phyloP scores from a whole-genome alignment of 2,329 filamentous ascomycete species.

The Rhytidhysteron rufulum region DNA sequence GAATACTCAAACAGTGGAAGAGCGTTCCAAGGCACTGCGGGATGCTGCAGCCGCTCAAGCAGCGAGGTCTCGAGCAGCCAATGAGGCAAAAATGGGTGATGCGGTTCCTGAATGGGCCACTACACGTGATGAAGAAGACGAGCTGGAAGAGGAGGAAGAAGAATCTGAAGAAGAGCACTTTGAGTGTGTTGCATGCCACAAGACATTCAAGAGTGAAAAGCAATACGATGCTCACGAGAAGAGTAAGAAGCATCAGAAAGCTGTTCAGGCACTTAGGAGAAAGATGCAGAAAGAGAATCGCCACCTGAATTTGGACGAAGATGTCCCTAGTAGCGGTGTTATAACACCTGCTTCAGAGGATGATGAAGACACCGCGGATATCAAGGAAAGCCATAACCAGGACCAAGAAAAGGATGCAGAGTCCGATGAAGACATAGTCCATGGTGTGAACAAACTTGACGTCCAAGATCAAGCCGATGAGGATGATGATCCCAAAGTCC shows the following conservation, averaged over 20 bases:
- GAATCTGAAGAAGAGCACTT: slow-evolving; percentile 50
- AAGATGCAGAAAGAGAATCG: slow-evolving; percentile 81
- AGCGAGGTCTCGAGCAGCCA: slow-evolving; percentile 73
- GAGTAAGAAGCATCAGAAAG: slow-evolving; percentile 94
- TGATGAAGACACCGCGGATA: slow-evolving; percentile 15
- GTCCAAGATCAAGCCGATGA: slow-evolving; percentile 37
- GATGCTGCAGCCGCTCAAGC: slow-evolving; percentile 81
- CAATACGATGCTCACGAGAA: slow-evolving; percentile 89
- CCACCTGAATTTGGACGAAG: slow-evolving; percentile 48
- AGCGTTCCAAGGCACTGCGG: slow-evolving; percentile 73
- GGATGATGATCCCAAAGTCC: slow-evolving; percentile 1
- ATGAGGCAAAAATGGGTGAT: slow-evolving; percentile 68
- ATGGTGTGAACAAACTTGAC: slow-evolving; percentile 38
- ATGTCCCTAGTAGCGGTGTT: slow-evolving; percentile 29
- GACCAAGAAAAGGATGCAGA: neutral
- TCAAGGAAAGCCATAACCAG: slow-evolving; percentile 3
- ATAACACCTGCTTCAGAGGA: slow-evolving; percentile 30
- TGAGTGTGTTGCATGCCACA: slow-evolving; percentile 62
- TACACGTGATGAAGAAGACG: slow-evolving; percentile 51
- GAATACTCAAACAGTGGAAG: slow-evolving; percentile 72
- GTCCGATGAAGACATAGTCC: slow-evolving; percentile 2
- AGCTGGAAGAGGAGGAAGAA: slow-evolving; percentile 50
- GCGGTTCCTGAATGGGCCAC: slow-evolving; percentile 73
- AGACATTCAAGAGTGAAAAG: slow-evolving; percentile 81
- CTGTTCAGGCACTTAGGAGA: slow-evolving; percentile 71